These are phyloP conservation scores for Trichosanthes cucumerina DNA, from an alignment of 306 rosid species.

Conservation along the genomic window DNA sequence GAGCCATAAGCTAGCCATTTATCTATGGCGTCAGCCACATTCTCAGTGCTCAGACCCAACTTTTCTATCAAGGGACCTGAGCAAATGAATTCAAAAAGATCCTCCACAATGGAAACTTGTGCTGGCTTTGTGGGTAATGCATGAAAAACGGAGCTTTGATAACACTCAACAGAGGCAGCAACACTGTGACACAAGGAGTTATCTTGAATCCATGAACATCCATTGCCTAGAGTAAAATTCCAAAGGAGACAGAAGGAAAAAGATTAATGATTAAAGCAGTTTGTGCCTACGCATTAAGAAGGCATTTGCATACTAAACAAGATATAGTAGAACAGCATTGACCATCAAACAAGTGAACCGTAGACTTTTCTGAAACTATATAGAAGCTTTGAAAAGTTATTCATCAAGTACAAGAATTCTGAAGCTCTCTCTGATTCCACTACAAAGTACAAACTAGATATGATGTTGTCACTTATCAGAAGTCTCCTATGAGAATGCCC, in stretches of 20 bases:
- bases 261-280: not conserved
- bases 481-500: not conserved
- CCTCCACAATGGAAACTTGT: slow-evolving; percentile 57
- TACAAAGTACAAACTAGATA: not conserved
- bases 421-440: not conserved
- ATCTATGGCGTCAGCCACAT: slow-evolving; percentile 64
- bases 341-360: not conserved
- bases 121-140: slow-evolving; percentile 53
- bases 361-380: not conserved
- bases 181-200: slow-evolving; percentile 13
- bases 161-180: slow-evolving; percentile 20
- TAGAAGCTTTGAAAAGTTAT: not conserved
- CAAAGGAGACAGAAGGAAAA: not conserved
- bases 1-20: slow-evolving; percentile 65
- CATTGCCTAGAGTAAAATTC: slow-evolving; percentile 42
- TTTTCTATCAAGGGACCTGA: slow-evolving; percentile 64
- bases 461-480: not conserved
- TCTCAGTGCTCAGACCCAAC: slow-evolving; percentile 44
- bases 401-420: not conserved
- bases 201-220: slow-evolving; percentile 59
- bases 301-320: not conserved
- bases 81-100: slow-evolving; percentile 71
- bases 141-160: slow-evolving; percentile 29
- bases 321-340: not conserved
- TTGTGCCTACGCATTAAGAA: not conserved